Base-by-base conservation (phyloP, 768 basidiomycete genomes). In the Lactarius deliciosus region DNA sequence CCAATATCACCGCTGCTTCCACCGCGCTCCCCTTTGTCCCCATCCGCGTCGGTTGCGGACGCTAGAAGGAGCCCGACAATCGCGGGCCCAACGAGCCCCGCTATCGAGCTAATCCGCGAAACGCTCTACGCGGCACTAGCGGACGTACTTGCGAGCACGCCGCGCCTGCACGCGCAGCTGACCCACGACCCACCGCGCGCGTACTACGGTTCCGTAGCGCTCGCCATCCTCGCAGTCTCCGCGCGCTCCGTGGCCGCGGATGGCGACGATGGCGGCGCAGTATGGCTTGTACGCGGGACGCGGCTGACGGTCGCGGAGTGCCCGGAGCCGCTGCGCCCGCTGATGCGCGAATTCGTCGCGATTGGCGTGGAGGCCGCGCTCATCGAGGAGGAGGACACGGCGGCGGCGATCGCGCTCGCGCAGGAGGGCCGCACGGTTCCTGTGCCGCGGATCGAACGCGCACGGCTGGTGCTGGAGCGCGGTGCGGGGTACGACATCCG, bases 121-220 rank as follows among this genome's bases (percentile, higher is more conserved):
- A 93, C 92, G 0, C 82, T 95, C 20, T 95, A 94, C 75, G 91
- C 92, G 0, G 84, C 90, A 2, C 80, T 94, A 3, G 91, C 82
- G 0, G 90, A 91, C 68, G 85, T 83, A 0, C 80, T 94, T 55
- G 82, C 86, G 58, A 78, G 79, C 5, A 82, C 80, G 15, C 81
- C 83, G 0, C 78, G 81, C 3, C 81, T 94, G 7, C 83, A 83
- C 3, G 64, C 72, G 0, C 80, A 89, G 11, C 82, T 94, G 64
- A 77, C 77, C n/a, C 71, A 73, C 16, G 91, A 94, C 72, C 85
- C 86, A 0, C 77, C 88, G 0, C 82, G 90, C 22, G 92, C 91
- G 0, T 94, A 93, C 79, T 95, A 91, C 73, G 86, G 88, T 18
- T 80, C 87, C 0, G 90, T 93, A 57, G 82, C 89, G 1, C 76